Conservation (phyloP, 768 basidiomycete species). For the Collybia mongolica region DNA sequence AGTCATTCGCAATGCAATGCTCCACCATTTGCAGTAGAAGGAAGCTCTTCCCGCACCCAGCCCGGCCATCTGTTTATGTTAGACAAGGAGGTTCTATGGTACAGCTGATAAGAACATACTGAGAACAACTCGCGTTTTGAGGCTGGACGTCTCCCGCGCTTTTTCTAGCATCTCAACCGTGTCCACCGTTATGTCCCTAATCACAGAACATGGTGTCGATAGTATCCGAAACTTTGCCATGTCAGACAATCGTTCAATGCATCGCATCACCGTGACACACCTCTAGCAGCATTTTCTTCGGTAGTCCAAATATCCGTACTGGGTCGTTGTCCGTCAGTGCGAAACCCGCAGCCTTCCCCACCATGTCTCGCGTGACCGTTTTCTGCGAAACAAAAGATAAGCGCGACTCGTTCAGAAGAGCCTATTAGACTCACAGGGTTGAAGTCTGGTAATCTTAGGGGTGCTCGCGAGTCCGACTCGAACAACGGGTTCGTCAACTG, state of each 20-base stretch:
- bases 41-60: constrained; percentile 82
- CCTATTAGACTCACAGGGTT: constrained; percentile 33
- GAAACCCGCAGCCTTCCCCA: constrained; percentile 50
- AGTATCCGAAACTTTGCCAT: constrained; percentile 61
- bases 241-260: not conserved
- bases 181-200: constrained; percentile 65
- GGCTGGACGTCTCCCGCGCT: constrained; percentile 48
- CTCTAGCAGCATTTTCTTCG: constrained; percentile 68
- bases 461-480: constrained; percentile 29
- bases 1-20: constrained; percentile 60
- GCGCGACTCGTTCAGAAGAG: constrained; percentile 14
- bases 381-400: not conserved
- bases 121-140: constrained; percentile 55
- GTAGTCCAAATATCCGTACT: constrained; percentile 68
- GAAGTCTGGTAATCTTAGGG: constrained; percentile 40
- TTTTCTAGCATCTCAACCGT: constrained; percentile 50
- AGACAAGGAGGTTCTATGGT: constrained; percentile 6
- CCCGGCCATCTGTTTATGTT: constrained; percentile 54
- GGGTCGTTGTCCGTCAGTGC: constrained; percentile 43
- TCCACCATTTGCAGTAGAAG: constrained; percentile 75
- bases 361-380: constrained; percentile 23
- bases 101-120: constrained; percentile 43
- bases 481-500: constrained; percentile 42
- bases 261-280: constrained; percentile 35
- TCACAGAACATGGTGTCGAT: constrained; percentile 67